Conservation (phyloP, 192 early-diverging fungal species). For the Allomyces macrogynus region DNA sequence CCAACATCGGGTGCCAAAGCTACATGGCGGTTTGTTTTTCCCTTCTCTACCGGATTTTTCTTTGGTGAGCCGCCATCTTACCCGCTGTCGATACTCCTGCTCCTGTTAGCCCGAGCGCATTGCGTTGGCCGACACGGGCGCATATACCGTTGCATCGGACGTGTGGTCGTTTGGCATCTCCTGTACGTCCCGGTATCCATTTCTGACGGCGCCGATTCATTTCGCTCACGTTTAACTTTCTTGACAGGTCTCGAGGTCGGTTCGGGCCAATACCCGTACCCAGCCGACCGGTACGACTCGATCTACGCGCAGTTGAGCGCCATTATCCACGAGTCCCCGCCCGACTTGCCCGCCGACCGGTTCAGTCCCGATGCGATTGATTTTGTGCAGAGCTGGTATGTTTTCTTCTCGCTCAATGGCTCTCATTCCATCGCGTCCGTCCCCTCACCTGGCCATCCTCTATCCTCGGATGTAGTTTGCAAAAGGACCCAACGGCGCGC, state of each 20-base stretch:
- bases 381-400: slow-evolving; percentile 58
- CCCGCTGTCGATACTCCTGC: too few species aligned
- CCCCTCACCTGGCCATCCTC: too few species aligned
- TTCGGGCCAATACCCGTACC: slow-evolving; percentile 61
- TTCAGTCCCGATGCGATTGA: slow-evolving; percentile 50
- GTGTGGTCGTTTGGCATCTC: slow-evolving; percentile 85
- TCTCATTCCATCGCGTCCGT: background rate
- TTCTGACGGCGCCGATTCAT: too few species aligned
- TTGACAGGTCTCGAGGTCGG: slow-evolving; percentile 43
- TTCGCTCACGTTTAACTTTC: too few species aligned
- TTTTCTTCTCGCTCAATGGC: background rate
- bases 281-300: slow-evolving; percentile 36
- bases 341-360: slow-evolving; percentile 36
- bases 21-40: slow-evolving; percentile 49
- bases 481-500: slow-evolving; percentile 45
- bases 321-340: slow-evolving; percentile 62
- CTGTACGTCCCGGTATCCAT: slow-evolving; percentile 7
- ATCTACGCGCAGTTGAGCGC: slow-evolving; percentile 75
- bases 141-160: slow-evolving; percentile 74
- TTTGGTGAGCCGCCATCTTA: too few species aligned
- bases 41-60: too few species aligned
- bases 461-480: slow-evolving; percentile 15
- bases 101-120: slow-evolving; percentile 57
- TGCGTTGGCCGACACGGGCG: slow-evolving; percentile 22
- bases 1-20: slow-evolving; percentile 80